Percentiles rank a stretch among this genome's conserved stretches.
phyloP scores from a whole-genome alignment of 306 rosid genomes.

The Inga oerstediana region DNA sequence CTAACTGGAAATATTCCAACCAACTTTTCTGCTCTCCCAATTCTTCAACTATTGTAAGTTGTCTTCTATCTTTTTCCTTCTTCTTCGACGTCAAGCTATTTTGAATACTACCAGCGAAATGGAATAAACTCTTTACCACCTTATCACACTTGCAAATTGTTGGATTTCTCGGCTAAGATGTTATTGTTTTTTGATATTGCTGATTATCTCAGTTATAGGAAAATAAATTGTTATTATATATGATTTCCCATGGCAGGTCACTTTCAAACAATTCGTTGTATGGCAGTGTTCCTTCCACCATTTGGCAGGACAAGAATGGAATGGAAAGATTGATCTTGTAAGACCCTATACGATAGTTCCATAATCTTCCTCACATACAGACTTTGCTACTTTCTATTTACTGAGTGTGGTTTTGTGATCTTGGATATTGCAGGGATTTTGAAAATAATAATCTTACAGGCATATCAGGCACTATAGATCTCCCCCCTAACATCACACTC shows the following conservation, averaged over 20 bases:
- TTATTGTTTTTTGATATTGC: not conserved
- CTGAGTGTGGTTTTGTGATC: slow-evolving; percentile 35
- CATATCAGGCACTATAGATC: slow-evolving; percentile 52
- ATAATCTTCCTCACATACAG: slow-evolving; percentile 1
- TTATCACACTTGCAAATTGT: slow-evolving; percentile 1
- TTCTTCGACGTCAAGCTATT: slow-evolving; percentile 10
- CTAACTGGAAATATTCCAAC: slow-evolving; percentile 76
- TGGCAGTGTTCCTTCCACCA: slow-evolving; percentile 65
- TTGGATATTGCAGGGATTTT: slow-evolving; percentile 63
- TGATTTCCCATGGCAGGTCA: slow-evolving; percentile 66
- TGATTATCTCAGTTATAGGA: slow-evolving; percentile 14
- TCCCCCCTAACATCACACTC: slow-evolving; percentile 75
- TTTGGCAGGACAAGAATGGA: slow-evolving; percentile 63
- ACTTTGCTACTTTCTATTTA: not conserved
- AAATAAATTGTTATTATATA: not conserved
- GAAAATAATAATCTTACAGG: slow-evolving; percentile 61
- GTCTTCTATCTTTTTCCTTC: not conserved
- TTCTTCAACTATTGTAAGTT: slow-evolving; percentile 80
- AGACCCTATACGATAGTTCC: slow-evolving; percentile 43
- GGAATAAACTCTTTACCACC: slow-evolving; percentile 2
- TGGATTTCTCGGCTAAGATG: slow-evolving; percentile 20
- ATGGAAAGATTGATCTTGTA: slow-evolving; percentile 58
- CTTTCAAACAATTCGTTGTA: slow-evolving; percentile 72
- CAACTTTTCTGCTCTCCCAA: slow-evolving; percentile 56
- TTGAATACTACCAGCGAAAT: slow-evolving; percentile 7